Evolutionary conservation across 2,329 filamentous ascomycete species (phyloP), one percentile per base, ranked within the genome.

Genomic region (Aspergillus eucalypticola): DNA sequence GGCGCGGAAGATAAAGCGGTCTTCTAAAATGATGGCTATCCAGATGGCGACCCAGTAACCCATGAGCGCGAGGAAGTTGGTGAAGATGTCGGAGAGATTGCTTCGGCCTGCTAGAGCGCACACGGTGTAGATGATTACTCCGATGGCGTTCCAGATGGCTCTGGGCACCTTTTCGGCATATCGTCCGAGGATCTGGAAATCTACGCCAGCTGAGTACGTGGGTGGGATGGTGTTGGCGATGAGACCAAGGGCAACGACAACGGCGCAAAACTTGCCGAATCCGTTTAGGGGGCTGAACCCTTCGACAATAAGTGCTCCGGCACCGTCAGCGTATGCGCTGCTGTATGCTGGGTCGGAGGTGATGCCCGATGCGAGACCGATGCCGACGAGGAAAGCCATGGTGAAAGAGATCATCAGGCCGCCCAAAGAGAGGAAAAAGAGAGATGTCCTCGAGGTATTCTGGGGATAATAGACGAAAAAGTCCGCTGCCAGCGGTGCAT

Each of bases 21-120:
- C 88, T 60, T 79, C 76, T 13, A 78, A 72, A 2, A 84, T 77
- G 50, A 90, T 88, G 1, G 83, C 82, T 19, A 89, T 80, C 85
- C 86, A 88, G 48, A 89, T 84, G 13, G 82, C 82, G 15, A 88
- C 81, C 87, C 86, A 90, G 73, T 90, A 90, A 1, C 88, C 88
- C 84, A 90, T 90, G 21, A 90, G 75, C 0, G 86, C 86, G 5
- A 90, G 79, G 71, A 90, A 89, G 69, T 90, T 90, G 10, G 84
- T 86, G 70, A 90, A 89, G 60, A 90, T 88, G 25, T 81, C 81
- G 0, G 86, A 83, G 2, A 90, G 79, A 64, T 86, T 75, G 23
- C 82, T 79, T 13, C 86, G 82, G 0, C 88, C 88, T 0, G 82
- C 87, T 15, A 89, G 78, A 0, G 86, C 87, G 66, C 86, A 88